Evolutionary conservation across 805 yeast species (phyloP), one percentile per base, ranked within the genome.

Genomic region (Nakazawaea ishiwadae): DNA sequence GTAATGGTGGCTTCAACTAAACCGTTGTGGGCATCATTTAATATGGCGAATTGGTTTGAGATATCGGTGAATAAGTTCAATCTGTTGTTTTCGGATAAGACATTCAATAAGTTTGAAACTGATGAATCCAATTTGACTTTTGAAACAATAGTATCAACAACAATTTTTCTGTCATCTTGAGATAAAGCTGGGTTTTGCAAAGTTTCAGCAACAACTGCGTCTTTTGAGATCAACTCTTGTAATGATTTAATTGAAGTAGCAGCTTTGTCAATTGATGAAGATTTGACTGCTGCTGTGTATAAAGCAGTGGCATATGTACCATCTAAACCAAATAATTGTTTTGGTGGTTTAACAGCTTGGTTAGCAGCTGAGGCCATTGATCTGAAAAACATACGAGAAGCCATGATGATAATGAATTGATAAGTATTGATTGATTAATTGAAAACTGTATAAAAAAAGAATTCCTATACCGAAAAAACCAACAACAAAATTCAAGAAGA

Each of bases 301-400:
- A 93, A 77, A 37, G 99, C 96, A 44, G 88, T 77, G 54, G 98
- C 99, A 67, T 91, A 91, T 51, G 98, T 89, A 61, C 98, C 99
- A 54, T 90, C 97, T 53, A 91, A 70, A 50, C 98, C 98, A 59
- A 77, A 91, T 63, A 91, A 76, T 76, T 89, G 96, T 50, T 91
- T 85, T 44, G 98, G 97, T 40, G 95, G 89, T 66, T 80, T 82
- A 58, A 76, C 77, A 45, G 75, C 46, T 58, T 71, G 68, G 10
- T 31, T 15, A 57, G 81, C 65, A 53, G 86, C 83, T 45, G 90
- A 67, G 58, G 95, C 91, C 71, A 84, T 63, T 44, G 82, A 68
- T 71, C 90, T 83, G 60, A 71, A 58, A 61, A 79, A 79, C 56
- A 73, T 70, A 70, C 83, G 83, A 54, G 82, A 70, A 57, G 78